Percentiles rank a stretch among this genome's conserved stretches.
phyloP scores from a whole-genome alignment of 75 land plant genomes.

The Selaginella moellendorffii region DNA sequence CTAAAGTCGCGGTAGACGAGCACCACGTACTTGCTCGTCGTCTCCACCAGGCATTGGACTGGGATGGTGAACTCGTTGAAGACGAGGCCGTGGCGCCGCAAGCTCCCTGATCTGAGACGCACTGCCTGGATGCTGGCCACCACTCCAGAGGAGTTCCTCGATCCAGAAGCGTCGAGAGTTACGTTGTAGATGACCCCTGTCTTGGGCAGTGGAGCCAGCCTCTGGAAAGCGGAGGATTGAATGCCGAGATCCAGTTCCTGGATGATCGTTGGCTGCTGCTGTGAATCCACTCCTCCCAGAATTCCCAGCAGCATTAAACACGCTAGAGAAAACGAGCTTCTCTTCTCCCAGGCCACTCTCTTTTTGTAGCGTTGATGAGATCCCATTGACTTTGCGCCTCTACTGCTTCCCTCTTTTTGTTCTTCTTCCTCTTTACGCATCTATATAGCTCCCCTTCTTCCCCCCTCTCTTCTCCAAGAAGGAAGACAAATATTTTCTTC shows the following conservation, averaged over 20 bases:
- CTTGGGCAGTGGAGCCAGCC: not conserved
- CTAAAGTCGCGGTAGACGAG: conserved; percentile 60
- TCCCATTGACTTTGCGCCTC: too few relatives aligned
- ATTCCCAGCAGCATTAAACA: not conserved
- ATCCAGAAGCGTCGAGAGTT: conserved; percentile 16
- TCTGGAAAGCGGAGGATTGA: not conserved
- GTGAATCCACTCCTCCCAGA: not conserved
- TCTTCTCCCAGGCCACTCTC: too few relatives aligned
- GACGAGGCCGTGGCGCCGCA: conserved; percentile 30
- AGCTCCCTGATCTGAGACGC: conserved; percentile 60
- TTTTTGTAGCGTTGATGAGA: too few relatives aligned
- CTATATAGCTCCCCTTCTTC: too few relatives aligned
- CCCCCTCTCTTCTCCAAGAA: too few relatives aligned
- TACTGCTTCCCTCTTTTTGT: too few relatives aligned
- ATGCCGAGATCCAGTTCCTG: not conserved
- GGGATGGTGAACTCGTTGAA: conserved; percentile 41
- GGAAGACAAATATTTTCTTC: too few relatives aligned
- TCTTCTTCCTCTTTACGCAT: too few relatives aligned
- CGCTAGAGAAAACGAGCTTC: too few relatives aligned
- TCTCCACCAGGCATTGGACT: conserved; percentile 23
- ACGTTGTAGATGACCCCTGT: conserved; percentile 39
- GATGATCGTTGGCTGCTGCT: too few relatives aligned
- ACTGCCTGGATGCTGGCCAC: conserved; percentile 22
- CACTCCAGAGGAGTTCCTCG: not conserved
- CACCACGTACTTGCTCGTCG: conserved; percentile 38